Conservation (phyloP, 306 rosid species). For the Inga oerstediana region DNA sequence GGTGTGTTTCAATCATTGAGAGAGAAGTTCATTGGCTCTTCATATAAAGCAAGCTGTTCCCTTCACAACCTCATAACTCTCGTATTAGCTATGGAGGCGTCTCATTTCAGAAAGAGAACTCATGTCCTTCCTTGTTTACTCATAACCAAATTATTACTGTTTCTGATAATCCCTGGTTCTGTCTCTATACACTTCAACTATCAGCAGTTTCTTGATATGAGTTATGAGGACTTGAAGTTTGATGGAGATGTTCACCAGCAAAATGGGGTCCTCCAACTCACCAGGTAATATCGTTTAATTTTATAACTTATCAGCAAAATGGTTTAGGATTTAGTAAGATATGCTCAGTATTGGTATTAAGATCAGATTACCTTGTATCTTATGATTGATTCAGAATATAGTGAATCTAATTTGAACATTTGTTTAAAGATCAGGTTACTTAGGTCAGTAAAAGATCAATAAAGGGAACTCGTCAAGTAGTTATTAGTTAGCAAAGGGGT, state of each 20-base stretch:
- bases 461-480: not conserved
- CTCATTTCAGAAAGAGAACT: not conserved
- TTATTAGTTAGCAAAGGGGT: not conserved
- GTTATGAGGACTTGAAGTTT: constrained; percentile 1
- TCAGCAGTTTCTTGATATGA: not conserved
- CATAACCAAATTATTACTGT: not conserved
- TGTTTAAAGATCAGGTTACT: not conserved
- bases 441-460: not conserved
- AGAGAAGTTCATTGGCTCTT: not conserved
- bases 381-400: not conserved
- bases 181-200: constrained; percentile 5
- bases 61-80: not conserved
- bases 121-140: not conserved
- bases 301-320: not conserved
- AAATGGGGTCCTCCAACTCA: constrained; percentile 23
- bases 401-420: not conserved
- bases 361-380: not conserved
- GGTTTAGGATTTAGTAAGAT: not conserved
- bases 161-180: not conserved
- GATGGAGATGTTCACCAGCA: constrained; percentile 25
- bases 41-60: not conserved
- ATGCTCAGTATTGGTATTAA: not conserved
- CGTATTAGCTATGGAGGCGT: not conserved
- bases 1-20: not conserved
- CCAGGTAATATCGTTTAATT: not conserved